Base-by-base conservation (phyloP, 805 yeast genomes). In the Starmera quercuum region DNA sequence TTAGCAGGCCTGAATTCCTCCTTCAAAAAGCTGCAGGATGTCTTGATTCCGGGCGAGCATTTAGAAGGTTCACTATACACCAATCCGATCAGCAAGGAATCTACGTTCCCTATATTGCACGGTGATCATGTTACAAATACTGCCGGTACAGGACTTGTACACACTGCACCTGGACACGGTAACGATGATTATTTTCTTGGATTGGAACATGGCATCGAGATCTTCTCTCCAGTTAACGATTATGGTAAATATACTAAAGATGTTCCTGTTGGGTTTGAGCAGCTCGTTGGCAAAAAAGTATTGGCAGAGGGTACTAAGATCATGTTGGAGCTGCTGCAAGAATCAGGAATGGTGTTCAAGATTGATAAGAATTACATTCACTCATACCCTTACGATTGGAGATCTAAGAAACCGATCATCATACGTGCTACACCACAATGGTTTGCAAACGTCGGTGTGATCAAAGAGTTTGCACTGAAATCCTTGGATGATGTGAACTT, bases 81-180 rank as follows among this genome's bases (percentile, higher is more conserved):
- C 3, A 82, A 81, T 44, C 83, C 84, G 2, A 53, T 82, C 4
- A 44, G 67, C 5, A 46, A 53, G 10, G 60, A 51, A 14, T 44
- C 45, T 8, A 26, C 39, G 0, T 72, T 67, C 40, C 95, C 95
- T 0, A 59, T 90, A 4, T 41, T 90, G 4, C 78, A 75, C 37
- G 97, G 92, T 5, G 74, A 70, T 34, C 95, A 88, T 56, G 97
- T 94, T 10, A 75, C 85, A 1, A 72, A 73, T 37, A 45, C 70
- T 1, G 76, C 92, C 0, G 99, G 99, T 56, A 85, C 98, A 0
- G 99, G 98, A 3, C 61, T 92, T 11, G 99, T 92, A 1, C 99
- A 92, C 53, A 83, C 86, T 15, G 97, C 98, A 0, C 97, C 98
- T 2, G 97, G 97, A 0, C 98, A 92, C 54, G 99, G 99, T 48